A percentile compares a stretch with the other conserved stretches of the same genome.
Conservation (phyloP, 352 stramenopile genomes). For the Globisporangium perplexum region DNA sequence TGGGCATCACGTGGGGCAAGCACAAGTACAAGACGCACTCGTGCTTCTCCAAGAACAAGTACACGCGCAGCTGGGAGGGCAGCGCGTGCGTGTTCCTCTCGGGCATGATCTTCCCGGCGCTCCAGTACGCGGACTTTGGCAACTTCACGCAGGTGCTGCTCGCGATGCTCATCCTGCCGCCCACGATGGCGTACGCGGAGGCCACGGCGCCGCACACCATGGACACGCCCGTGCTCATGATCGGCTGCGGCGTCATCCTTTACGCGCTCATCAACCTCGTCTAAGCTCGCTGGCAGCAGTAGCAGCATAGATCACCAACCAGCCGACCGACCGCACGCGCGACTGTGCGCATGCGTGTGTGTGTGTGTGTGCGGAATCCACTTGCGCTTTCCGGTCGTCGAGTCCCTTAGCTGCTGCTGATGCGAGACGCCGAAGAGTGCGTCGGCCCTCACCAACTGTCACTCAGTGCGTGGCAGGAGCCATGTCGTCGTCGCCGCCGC, state of each 20-base stretch:
- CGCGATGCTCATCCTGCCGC: conserved; percentile 71
- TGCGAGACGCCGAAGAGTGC: no score
- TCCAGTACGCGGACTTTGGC: conserved; percentile 65
- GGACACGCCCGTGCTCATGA: conserved; percentile 83
- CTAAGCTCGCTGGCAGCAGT: background rate
- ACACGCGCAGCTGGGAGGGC: conserved; percentile 81
- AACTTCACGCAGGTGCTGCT: conserved; percentile 74
- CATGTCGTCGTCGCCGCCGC: no score
- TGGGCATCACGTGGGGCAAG: conserved; percentile 73
- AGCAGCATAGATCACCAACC: background rate
- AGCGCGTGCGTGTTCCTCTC: conserved; percentile 77
- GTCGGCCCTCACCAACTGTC: no score
- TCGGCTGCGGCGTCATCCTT: conserved; percentile 62
- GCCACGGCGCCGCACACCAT: conserved; percentile 80
- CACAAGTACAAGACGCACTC: conserved; percentile 86
- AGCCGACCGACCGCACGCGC: background rate
- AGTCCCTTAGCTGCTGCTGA: no score
- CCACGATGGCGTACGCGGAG: conserved; percentile 81
- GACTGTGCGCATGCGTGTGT: background rate
- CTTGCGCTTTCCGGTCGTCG: no score
- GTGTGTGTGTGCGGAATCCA: no score
- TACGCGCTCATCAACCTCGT: conserved; percentile 48
- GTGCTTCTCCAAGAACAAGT: conserved; percentile 81
- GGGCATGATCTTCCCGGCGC: conserved; percentile 54
- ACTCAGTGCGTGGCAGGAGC: no score